These are phyloP conservation scores for Dictyostelium intermedium DNA, from an alignment of 78 protist genomes.

Conservation along the genomic window DNA sequence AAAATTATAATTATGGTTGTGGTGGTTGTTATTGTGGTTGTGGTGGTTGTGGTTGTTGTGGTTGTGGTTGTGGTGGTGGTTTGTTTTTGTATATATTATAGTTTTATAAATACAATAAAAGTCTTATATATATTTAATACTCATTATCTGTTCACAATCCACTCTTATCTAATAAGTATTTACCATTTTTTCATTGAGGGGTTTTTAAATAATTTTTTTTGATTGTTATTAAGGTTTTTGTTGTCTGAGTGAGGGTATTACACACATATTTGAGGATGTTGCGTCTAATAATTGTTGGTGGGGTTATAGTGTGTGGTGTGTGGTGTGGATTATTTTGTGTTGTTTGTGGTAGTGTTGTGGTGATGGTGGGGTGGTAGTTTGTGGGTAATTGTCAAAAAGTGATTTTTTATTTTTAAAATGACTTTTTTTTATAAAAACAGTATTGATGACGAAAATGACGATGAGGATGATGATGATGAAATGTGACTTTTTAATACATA, in stretches of 20 bases:
- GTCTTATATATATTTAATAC: neutral
- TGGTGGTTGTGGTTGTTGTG: neutral
- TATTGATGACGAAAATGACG: neutral
- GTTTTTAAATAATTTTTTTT: neutral
- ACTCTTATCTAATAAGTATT: neutral
- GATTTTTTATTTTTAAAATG: neutral
- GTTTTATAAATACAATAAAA: neutral
- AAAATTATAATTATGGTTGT: neutral
- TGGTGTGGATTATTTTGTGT: too few relatives aligned
- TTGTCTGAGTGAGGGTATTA: neutral
- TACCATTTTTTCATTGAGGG: neutral
- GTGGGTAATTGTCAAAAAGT: neutral
- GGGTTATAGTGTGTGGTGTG: neutral
- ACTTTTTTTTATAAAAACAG: neutral
- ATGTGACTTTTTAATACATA: neutral
- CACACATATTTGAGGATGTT: neutral
- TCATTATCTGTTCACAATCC: neutral
- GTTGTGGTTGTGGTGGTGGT: neutral
- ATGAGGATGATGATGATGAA: neutral
- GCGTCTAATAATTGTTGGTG: neutral
- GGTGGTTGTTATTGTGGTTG: neutral
- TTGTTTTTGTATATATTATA: neutral
- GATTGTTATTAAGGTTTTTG: neutral
- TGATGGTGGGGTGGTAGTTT: neutral
- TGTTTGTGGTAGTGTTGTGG: neutral